Percentiles rank a stretch among this genome's conserved stretches.
phyloP scores from a whole-genome alignment of 1,284 basidiomycete genomes.

The Ganoderma lingzhi region DNA sequence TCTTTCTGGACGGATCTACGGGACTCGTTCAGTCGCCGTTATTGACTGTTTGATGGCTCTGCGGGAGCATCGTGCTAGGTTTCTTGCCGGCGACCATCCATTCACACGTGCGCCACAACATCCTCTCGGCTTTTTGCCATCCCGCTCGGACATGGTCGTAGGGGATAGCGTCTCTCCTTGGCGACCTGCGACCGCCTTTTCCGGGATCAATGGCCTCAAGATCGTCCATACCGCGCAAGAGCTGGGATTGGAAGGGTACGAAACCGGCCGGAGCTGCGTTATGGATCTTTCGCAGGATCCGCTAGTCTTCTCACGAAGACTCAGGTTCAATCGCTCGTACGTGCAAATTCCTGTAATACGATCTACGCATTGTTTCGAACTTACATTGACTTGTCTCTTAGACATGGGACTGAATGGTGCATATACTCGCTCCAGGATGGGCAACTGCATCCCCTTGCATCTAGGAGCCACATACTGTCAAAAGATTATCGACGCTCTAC shows the following conservation, averaged over 20 bases:
- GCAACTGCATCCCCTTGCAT: background rate
- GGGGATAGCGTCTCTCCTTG: background rate
- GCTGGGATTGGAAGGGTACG: background rate
- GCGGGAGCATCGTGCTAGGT: background rate
- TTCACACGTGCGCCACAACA: background rate
- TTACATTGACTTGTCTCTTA: background rate
- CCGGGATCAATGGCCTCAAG: background rate
- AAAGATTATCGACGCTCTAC: background rate
- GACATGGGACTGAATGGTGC: background rate
- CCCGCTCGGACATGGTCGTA: background rate
- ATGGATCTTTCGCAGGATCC: background rate
- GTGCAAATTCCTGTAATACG: background rate
- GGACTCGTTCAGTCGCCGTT: background rate
- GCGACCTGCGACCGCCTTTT: background rate
- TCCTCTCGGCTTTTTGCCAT: background rate
- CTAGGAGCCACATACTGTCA: background rate
- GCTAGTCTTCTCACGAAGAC: background rate
- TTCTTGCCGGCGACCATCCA: background rate
- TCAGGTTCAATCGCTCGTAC: background rate
- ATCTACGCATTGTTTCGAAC: too few relatives aligned
- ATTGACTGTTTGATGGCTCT: background rate
- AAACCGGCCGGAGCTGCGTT: background rate
- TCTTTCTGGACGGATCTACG: background rate
- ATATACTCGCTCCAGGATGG: background rate
- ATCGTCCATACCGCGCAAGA: background rate